Evolutionary conservation across 768 basidiomycete genomes (phyloP).

Genomic region (Clathrus columnatus): DNA sequence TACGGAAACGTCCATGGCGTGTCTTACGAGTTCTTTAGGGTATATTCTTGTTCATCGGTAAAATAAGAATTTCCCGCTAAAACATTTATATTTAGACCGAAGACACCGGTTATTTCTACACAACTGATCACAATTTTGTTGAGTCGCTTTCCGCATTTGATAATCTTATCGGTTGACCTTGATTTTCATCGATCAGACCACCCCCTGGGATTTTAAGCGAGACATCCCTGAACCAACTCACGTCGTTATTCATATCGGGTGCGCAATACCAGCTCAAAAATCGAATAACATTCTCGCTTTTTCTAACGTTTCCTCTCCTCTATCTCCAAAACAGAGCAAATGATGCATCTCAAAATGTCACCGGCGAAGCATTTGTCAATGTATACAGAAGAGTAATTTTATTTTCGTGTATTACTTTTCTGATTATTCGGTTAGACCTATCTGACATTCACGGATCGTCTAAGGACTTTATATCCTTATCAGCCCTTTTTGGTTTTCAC

Average conservation of each 20-base stretch:
- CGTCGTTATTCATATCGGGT: slow-evolving; percentile 51
- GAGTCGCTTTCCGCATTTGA: background rate
- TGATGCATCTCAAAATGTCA: slow-evolving; percentile 44
- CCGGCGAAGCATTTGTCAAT: slow-evolving; percentile 28
- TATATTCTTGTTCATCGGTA: slow-evolving; percentile 15
- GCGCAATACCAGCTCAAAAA: slow-evolving; percentile 10
- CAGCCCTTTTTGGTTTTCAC: slow-evolving; percentile 49
- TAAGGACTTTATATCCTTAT: slow-evolving; percentile 34
- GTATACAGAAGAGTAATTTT: slow-evolving; percentile 1
- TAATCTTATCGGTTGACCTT: background rate
- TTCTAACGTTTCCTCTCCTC: background rate
- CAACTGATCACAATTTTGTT: slow-evolving; percentile 42
- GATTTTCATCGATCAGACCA: slow-evolving; percentile 27
- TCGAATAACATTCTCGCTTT: background rate
- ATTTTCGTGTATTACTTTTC: background rate
- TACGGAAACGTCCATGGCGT: slow-evolving; percentile 47
- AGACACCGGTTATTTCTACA: slow-evolving; percentile 46
- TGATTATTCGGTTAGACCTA: slow-evolving; percentile 45
- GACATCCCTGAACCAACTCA: slow-evolving; percentile 42
- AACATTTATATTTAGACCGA: slow-evolving; percentile 33
- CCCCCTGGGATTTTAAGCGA: slow-evolving; percentile 45
- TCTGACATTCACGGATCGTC: slow-evolving; percentile 33
- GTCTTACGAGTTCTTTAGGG: slow-evolving; percentile 43
- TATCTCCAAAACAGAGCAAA: slow-evolving; percentile 35
- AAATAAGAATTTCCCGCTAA: background rate